These are phyloP conservation scores for Lecanoromycetidae sp. DNA, from an alignment of 2,329 filamentous ascomycete species.

Conservation along the genomic window DNA sequence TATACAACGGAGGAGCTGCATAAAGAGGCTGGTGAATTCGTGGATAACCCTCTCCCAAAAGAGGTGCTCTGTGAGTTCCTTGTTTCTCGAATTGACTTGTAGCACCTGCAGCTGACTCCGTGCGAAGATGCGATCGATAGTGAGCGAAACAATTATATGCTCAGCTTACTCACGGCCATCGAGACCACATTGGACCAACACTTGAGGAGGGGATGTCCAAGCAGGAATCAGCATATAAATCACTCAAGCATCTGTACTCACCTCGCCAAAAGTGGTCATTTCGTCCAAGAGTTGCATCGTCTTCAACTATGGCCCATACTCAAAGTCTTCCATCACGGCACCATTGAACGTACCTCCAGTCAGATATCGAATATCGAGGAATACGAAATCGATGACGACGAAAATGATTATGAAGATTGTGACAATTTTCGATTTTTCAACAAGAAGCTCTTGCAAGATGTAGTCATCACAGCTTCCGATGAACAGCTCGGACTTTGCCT, in stretches of 20 bases:
- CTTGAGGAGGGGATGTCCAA: not conserved
- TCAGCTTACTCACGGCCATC: not conserved
- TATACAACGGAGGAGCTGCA: not conserved
- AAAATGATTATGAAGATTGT: rapidly evolving
- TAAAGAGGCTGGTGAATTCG: too few species aligned
- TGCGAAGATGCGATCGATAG: not conserved
- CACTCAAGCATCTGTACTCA: not conserved
- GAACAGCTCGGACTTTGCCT: not conserved
- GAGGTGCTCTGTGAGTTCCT: too few species aligned
- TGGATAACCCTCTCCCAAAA: too few species aligned
- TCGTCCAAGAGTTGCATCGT: not conserved
- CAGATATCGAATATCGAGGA: not conserved
- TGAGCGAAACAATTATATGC: not conserved
- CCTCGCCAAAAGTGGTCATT: not conserved
- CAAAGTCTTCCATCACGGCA: too few species aligned
- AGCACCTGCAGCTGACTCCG: too few species aligned
- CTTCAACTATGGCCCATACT: not conserved
- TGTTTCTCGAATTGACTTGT: too few species aligned
- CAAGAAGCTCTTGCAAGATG: not conserved
- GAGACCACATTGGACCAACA: not conserved
- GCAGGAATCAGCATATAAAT: not conserved
- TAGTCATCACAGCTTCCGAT: not conserved
- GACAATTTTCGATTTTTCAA: not conserved
- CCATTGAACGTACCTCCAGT: not conserved
- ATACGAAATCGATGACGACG: not conserved